These are phyloP conservation scores for Aspergillus sp. DNA, from an alignment of 2,329 filamentous ascomycete species.

Conservation along the genomic window DNA sequence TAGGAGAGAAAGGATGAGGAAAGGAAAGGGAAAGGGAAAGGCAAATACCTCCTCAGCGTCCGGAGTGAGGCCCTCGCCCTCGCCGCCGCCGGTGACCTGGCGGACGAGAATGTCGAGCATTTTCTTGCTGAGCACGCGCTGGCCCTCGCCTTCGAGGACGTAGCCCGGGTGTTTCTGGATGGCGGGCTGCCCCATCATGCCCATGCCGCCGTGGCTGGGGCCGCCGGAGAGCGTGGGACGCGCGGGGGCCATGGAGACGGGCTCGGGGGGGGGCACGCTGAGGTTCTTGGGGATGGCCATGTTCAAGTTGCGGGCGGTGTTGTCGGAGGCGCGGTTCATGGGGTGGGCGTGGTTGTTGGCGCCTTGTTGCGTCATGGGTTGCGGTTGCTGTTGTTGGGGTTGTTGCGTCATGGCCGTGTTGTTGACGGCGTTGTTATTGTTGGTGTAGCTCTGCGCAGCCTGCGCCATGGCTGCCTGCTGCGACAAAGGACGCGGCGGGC, in stretches of 20 bases:
- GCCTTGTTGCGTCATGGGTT: conserved; percentile 27
- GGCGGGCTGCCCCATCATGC: conserved; percentile 83
- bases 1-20: background rate
- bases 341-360: conserved; percentile 40
- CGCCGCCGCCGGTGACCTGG: conserved; percentile 80
- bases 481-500: conserved; percentile 42
- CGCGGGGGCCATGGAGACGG: conserved; percentile 67
- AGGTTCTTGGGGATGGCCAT: conserved; percentile 83
- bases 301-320: conserved; percentile 53
- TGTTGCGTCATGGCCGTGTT: conserved; percentile 19
- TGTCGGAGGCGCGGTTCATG: conserved; percentile 40
- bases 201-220: conserved; percentile 68
- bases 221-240: conserved; percentile 84
- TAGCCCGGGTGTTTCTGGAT: conserved; percentile 78
- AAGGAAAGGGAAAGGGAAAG: conserved; percentile 20
- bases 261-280: conserved; percentile 66
- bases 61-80: conserved; percentile 75
- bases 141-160: conserved; percentile 85
- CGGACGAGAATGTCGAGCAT: conserved; percentile 93
- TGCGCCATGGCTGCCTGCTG: conserved; percentile 47
- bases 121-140: conserved; percentile 94
- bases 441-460: conserved; percentile 43
- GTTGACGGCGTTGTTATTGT: conserved; percentile 16
- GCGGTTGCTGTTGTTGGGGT: conserved; percentile 16
- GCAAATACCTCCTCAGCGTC: conserved; percentile 96